These are phyloP conservation scores for Cladochytrium replicatum DNA, from an alignment of 192 early-diverging fungal species.

Conservation along the genomic window DNA sequence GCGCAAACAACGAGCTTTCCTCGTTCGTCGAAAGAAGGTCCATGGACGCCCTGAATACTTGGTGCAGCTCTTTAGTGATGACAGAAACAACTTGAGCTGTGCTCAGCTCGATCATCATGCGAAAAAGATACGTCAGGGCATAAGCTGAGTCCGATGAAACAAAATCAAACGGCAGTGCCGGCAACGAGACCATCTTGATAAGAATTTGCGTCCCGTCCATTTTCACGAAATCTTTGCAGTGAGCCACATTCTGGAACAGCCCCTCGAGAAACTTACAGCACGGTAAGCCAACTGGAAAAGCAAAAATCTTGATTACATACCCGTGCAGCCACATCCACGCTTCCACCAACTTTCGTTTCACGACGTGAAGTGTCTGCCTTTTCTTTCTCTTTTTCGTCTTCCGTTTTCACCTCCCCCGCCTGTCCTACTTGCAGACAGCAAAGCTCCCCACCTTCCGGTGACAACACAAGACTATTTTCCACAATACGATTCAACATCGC, in stretches of 20 bases:
- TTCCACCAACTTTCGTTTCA: too few relatives aligned
- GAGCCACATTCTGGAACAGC: conserved; percentile 66
- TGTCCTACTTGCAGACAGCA: conserved; percentile 1
- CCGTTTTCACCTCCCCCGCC: background rate
- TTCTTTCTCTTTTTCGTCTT: conserved; percentile 46
- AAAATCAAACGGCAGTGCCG: conserved; percentile 65
- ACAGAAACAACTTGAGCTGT: conserved; percentile 38
- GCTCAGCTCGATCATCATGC: conserved; percentile 58
- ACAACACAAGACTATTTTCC: conserved; percentile 46
- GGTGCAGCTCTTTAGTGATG: conserved; percentile 47
- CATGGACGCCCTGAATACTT: conserved; percentile 28
- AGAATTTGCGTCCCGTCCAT: conserved; percentile 53
- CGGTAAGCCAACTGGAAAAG: conserved; percentile 9
- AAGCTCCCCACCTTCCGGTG: conserved; percentile 41
- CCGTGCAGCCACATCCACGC: conserved; percentile 56
- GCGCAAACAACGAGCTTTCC: conserved; percentile 25
- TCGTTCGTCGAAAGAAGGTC: conserved; percentile 31
- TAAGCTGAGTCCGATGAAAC: conserved; percentile 43
- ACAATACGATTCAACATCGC: conserved; percentile 56
- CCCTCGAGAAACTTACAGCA: conserved; percentile 75
- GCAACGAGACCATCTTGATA: conserved; percentile 52
- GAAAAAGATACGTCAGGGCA: conserved; percentile 60
- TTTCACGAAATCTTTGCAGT: conserved; percentile 65
- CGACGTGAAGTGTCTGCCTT: conserved; percentile 39
- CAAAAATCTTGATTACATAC: conserved; percentile 26